Percentiles rank a stretch among this genome's conserved stretches.
Conservation (phyloP, 352 stramenopile species). For the Phytopythium mirpurense region DNA sequence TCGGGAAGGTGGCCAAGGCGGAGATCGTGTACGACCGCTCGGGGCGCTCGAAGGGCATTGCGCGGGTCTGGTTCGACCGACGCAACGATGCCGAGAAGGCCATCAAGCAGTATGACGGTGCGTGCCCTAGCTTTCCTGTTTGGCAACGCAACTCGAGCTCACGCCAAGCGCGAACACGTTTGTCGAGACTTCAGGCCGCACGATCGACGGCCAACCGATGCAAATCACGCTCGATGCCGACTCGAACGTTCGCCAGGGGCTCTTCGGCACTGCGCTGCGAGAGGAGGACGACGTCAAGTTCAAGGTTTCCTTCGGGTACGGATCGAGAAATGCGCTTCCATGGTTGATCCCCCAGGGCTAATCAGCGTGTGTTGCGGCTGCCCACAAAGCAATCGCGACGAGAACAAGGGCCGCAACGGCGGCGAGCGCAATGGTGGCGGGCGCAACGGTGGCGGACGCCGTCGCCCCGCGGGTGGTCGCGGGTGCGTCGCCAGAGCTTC, state of each 20-base stretch:
- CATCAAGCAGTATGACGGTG: constrained; percentile 83
- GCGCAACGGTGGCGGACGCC: constrained; percentile 17
- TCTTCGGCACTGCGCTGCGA: constrained; percentile 72
- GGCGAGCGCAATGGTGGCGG: constrained; percentile 9
- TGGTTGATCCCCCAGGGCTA: no score
- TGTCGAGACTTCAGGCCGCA: constrained; percentile 37
- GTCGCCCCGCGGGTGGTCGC: constrained; percentile 23
- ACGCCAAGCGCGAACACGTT: background rate
- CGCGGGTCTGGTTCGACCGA: constrained; percentile 70
- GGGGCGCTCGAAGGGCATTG: constrained; percentile 74
- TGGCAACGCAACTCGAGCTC: background rate
- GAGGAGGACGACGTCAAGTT: constrained; percentile 71
- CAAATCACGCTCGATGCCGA: constrained; percentile 63
- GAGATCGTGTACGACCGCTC: constrained; percentile 84
- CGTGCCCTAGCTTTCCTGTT: background rate
- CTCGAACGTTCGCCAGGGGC: constrained; percentile 69
- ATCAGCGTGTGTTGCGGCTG: background rate
- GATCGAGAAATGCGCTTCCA: no score
- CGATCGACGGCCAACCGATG: constrained; percentile 70
- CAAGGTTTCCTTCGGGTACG: constrained; percentile 76
- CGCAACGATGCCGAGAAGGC: constrained; percentile 68
- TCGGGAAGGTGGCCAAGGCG: constrained; percentile 69
- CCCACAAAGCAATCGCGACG: constrained; percentile 14
- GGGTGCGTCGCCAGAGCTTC: constrained; percentile 15
- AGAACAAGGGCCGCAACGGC: constrained; percentile 34